Evolutionary conservation across 2,329 filamentous ascomycete species (phyloP).

Genomic region (Alternaria viburni): DNA sequence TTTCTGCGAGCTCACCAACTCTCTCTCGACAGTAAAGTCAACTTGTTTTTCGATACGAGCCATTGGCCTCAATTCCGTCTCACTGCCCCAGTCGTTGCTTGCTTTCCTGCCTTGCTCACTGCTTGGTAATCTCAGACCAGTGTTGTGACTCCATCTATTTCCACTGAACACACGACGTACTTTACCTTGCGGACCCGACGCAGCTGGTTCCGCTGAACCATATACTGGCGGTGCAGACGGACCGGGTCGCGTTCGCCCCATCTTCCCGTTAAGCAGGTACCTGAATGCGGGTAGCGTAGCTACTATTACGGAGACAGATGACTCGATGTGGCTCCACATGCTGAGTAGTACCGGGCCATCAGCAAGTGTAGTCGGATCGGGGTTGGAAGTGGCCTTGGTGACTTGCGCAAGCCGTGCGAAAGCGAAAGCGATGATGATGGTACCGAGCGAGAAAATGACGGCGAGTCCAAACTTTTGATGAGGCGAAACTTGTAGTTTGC

Average conservation of each 20-base stretch:
- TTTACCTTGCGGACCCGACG: not conserved
- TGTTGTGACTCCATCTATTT: not conserved
- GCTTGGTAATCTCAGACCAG: not conserved
- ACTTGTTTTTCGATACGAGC: not conserved
- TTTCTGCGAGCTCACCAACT: not conserved
- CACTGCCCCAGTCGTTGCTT: not conserved
- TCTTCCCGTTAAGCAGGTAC: not conserved
- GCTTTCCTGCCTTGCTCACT: not conserved
- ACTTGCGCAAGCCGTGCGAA: not conserved
- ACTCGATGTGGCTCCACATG: not conserved
- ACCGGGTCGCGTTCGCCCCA: not conserved
- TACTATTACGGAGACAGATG: not conserved
- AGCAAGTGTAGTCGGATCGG: not conserved
- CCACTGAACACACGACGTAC: not conserved
- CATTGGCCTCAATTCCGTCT: not conserved
- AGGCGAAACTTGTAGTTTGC: not conserved
- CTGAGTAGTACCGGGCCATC: not conserved
- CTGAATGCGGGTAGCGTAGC: not conserved
- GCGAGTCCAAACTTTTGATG: not conserved
- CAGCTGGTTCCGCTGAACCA: not conserved
- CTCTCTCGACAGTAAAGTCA: not conserved
- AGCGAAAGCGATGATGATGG: not conserved
- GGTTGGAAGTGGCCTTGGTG: not conserved
- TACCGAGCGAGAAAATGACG: not conserved
- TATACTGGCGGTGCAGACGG: not conserved